phyloP scores from a whole-genome alignment of 371 early-diverging fungal species.

The Mucor lusitanicus region DNA sequence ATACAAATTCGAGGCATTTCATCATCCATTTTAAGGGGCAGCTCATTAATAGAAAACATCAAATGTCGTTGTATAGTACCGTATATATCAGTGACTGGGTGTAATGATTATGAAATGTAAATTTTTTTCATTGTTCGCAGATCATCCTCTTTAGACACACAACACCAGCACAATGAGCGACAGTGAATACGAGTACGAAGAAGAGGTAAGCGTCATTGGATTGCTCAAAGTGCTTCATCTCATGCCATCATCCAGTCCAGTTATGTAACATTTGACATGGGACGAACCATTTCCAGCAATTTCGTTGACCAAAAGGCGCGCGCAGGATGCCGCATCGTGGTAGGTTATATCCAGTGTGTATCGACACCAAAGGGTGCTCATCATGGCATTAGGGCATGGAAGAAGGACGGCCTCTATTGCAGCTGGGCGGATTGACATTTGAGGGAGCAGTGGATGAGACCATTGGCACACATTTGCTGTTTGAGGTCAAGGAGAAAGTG shows the following conservation, averaged over 20 bases:
- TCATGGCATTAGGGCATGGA: slow-evolving; percentile 17
- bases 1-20: neutral
- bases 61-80: too few relatives aligned
- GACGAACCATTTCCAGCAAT: slow-evolving; percentile 3
- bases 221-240: neutral
- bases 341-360: neutral
- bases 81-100: neutral
- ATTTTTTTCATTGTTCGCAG: neutral
- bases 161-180: slow-evolving; percentile 9
- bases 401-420: slow-evolving; percentile 21
- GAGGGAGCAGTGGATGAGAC: slow-evolving; percentile 28
- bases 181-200: slow-evolving; percentile 26
- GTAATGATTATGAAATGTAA: neutral
- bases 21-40: neutral
- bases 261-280: slow-evolving; percentile 25
- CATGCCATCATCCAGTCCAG: slow-evolving; percentile 9
- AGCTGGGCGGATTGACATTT: slow-evolving; percentile 16
- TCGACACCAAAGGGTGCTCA: neutral
- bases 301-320: slow-evolving; percentile 5
- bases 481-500: slow-evolving; percentile 22
- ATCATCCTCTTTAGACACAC: neutral
- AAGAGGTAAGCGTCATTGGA: slow-evolving; percentile 12
- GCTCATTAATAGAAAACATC: neutral
- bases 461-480: slow-evolving; percentile 24
- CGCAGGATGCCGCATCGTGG: slow-evolving; percentile 18